These are phyloP conservation scores for Vitis hybrid DNA, from an alignment of 177 flowering plant species.

Conservation along the genomic window DNA sequence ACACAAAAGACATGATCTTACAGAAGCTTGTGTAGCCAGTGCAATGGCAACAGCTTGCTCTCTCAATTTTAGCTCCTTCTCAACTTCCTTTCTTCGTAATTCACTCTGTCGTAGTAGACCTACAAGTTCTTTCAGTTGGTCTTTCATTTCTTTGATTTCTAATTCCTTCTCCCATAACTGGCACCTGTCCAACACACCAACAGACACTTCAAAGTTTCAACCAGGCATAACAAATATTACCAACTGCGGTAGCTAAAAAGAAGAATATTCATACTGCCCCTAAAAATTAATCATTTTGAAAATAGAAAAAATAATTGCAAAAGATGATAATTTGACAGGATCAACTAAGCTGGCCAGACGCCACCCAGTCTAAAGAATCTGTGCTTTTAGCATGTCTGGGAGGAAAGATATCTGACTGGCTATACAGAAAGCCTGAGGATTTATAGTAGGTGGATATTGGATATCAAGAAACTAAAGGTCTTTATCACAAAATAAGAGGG, in stretches of 20 bases:
- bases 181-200: conserved; percentile 51
- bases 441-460: too few species aligned
- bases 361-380: too few species aligned
- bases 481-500: too few species aligned
- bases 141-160: conserved; percentile 89
- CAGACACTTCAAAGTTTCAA: neutral
- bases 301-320: neutral
- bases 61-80: conserved; percentile 85
- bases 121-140: conserved; percentile 86
- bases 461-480: too few species aligned
- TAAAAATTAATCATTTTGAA: neutral
- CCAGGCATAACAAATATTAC: neutral
- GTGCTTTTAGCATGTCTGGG: too few species aligned
- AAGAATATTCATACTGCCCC: neutral
- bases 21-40: conserved; percentile 71
- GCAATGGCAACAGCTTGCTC: conserved; percentile 80
- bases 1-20: conserved; percentile 29
- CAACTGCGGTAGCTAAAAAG: neutral
- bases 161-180: conserved; percentile 81
- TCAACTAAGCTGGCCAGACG: too few species aligned
- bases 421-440: too few species aligned
- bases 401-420: too few species aligned
- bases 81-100: conserved; percentile 76
- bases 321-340: too few species aligned
- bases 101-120: conserved; percentile 82